These are phyloP conservation scores for Luvunga scandens DNA, from an alignment of 345 rosid genomes.

Conservation along the genomic window DNA sequence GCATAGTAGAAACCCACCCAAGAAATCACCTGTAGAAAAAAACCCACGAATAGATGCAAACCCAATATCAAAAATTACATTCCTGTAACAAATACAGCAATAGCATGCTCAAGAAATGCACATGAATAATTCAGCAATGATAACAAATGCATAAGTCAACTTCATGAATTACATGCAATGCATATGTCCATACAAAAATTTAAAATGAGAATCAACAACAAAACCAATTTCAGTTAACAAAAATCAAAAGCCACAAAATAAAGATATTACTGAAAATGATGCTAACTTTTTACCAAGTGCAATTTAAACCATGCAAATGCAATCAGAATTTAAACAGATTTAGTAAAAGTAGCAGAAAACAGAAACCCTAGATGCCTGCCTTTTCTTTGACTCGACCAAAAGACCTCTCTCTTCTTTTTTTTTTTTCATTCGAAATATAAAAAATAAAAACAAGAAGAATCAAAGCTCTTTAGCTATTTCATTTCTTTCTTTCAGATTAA, in stretches of 20 bases:
- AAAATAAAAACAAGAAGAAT: background rate
- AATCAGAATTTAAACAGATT: background rate
- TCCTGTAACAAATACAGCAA: background rate
- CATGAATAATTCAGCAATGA: background rate
- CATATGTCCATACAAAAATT: background rate
- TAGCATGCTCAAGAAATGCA: background rate
- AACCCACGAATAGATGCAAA: background rate
- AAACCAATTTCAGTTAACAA: background rate
- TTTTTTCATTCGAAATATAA: too few species aligned
- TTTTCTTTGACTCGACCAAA: background rate
- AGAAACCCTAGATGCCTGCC: background rate
- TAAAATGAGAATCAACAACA: background rate
- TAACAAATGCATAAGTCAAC: background rate
- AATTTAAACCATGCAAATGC: background rate
- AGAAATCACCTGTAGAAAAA: constrained; percentile 8
- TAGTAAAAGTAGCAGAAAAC: background rate
- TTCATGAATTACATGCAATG: background rate
- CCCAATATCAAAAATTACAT: background rate
- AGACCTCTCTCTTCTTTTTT: background rate
- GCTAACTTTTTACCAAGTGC: background rate
- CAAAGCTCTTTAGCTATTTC: background rate
- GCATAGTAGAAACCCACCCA: constrained; percentile 48
- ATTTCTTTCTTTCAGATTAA: background rate
- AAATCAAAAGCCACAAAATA: background rate
- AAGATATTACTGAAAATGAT: background rate